Evolutionary conservation across 805 yeast species (phyloP), one percentile per base, ranked within the genome.

Genomic region (Kodamaea jinghongensis): DNA sequence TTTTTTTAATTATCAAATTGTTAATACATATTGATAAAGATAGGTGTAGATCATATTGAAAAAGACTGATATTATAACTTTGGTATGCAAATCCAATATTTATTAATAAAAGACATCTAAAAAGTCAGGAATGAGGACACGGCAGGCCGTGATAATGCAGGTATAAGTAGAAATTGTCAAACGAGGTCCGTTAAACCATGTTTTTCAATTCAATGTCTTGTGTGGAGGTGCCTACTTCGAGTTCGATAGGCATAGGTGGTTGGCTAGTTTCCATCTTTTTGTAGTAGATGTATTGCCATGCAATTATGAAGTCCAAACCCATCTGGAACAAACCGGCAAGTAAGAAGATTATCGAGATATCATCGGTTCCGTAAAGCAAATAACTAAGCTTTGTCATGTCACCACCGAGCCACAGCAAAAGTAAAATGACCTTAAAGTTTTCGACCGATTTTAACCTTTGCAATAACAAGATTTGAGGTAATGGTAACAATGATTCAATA

Each of bases 381-480:
- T 86, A 86, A 38, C 81, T 68, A 16, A 87, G 76, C 57, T 90
- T 90, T 28, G 87, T 75, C 29, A 83, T 67, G 62, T 89, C 97
- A 42, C 96, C 96, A 44, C 91, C 82, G 4, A 89, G 67, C 97
- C 97, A 89, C 52, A 90, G 82, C 13, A 88, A 62, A 27, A 89
- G 58, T 25, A 89, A 65, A 17, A 91, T 77, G 36, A 81, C 68
- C 52, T 88, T 83, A 65, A 89, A 89, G 44, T 93, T 91, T 47
- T 83, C 83, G 6, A 85, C 79, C 0, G 87, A 76, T 50, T 79
- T 78, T 17, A 82, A 51, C 41, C 88, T 72, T 54, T 78, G 74
- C 34, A 86, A 70, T 45, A 86, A 63, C n/a, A 86, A 65, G 34
- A 86, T 79, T 64, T 86, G 88, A 11, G 93, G 91, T 45, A 86